phyloP scores from a whole-genome alignment of 164 flowering plant species.

The Chimonanthus praecox region DNA sequence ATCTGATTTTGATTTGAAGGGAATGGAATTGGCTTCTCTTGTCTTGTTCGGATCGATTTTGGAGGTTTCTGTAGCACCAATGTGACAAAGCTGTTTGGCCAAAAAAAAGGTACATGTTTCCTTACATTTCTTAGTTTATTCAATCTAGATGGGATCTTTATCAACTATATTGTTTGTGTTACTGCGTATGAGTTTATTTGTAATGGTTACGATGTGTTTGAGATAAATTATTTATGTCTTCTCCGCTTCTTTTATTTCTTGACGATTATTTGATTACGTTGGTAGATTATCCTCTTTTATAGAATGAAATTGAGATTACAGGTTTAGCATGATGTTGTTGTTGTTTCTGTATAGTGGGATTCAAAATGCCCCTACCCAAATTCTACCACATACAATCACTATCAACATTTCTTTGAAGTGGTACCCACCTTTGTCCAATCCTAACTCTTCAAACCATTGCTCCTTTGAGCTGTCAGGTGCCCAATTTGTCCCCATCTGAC shows the following conservation, averaged over 20 bases:
- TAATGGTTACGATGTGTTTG: not conserved
- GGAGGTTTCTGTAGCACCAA: not conserved
- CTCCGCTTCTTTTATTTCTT: not conserved
- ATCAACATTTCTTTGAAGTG: too few relatives aligned
- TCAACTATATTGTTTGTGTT: not conserved
- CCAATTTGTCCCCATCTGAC: too few relatives aligned
- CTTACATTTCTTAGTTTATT: not conserved
- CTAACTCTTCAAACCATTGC: too few relatives aligned
- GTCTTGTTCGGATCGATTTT: not conserved
- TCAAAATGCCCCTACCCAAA: too few relatives aligned
- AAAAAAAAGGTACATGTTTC: not conserved
- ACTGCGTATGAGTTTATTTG: too few relatives aligned
- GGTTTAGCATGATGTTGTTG: too few relatives aligned
- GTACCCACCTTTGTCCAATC: too few relatives aligned
- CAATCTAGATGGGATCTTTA: not conserved
- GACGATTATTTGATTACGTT: not conserved
- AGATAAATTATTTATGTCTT: not conserved
- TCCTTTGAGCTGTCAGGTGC: too few relatives aligned
- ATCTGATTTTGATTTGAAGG: not conserved
- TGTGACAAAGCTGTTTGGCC: not conserved
- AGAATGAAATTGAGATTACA: too few relatives aligned
- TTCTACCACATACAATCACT: too few relatives aligned
- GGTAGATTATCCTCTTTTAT: too few relatives aligned
- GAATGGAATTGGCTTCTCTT: not conserved
- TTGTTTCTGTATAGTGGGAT: too few relatives aligned